Evolutionary conservation across 176 grass and related monocot species (phyloP).

Genomic region (Themeda triandra): DNA sequence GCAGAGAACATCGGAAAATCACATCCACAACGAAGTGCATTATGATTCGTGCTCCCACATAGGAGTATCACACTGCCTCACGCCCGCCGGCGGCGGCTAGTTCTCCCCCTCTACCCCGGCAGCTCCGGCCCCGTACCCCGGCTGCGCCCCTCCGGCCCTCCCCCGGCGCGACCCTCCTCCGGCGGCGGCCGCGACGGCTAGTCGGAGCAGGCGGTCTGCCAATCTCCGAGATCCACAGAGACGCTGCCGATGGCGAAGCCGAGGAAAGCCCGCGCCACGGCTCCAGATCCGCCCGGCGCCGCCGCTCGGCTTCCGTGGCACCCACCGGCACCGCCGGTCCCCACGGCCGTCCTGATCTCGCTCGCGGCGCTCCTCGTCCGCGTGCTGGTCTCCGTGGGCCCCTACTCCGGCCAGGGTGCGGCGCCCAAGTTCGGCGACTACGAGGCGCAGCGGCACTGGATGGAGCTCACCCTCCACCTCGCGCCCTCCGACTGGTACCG

Average conservation of each 20-base stretch:
- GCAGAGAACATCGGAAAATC: too few relatives aligned
- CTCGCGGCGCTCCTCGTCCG: constrained; percentile 76
- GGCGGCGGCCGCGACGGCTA: too few relatives aligned
- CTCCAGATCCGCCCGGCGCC: background rate
- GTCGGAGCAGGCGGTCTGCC: background rate
- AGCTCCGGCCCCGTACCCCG: too few relatives aligned
- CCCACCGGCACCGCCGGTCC: constrained; percentile 8
- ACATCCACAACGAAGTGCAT: too few relatives aligned
- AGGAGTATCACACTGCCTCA: too few relatives aligned
- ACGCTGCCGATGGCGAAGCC: constrained; percentile 42
- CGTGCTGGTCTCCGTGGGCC: constrained; percentile 72
- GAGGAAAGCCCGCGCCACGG: constrained; percentile 24
- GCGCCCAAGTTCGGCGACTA: constrained; percentile 86
- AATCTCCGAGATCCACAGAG: constrained; percentile 3
- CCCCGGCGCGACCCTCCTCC: too few relatives aligned
- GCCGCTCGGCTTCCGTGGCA: constrained; percentile 38
- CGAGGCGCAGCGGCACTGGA: constrained; percentile 98
- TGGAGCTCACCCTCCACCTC: constrained; percentile 95
- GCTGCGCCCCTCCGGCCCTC: too few relatives aligned
- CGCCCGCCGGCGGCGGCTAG: too few relatives aligned
- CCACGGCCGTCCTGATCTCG: constrained; percentile 48
- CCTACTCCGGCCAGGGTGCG: constrained; percentile 75
- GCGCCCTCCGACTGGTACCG: constrained; percentile 72
- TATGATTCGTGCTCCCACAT: too few relatives aligned
- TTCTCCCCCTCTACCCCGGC: too few relatives aligned